These are phyloP conservation scores for Trichocladium antarcticum DNA, from an alignment of 495 filamentous ascomycete genomes.

Conservation along the genomic window DNA sequence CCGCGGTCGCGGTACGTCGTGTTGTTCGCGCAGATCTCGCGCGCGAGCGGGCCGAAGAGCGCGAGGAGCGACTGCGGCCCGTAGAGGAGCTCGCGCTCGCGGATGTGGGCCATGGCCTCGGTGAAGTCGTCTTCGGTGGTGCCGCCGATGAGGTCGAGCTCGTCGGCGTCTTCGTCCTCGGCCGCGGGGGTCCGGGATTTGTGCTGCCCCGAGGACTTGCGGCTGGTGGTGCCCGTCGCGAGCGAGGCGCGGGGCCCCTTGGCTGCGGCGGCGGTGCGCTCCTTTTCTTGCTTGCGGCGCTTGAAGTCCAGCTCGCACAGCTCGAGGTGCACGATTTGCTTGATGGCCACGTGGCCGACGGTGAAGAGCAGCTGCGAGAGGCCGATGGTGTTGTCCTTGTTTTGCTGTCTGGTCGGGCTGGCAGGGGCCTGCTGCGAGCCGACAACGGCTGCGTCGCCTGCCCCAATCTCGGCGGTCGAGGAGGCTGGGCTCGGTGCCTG, in stretches of 20 bases:
- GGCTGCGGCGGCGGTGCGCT: conserved; percentile 51
- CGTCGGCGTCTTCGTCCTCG: conserved; percentile 58
- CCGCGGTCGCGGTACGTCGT: conserved; percentile 76
- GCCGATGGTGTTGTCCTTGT: conserved; percentile 54
- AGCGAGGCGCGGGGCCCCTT: conserved; percentile 24
- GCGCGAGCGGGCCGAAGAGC: conserved; percentile 80
- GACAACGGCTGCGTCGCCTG: conserved; percentile 18
- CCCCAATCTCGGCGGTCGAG: conserved; percentile 17
- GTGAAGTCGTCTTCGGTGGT: conserved; percentile 98
- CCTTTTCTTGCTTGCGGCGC: conserved; percentile 84
- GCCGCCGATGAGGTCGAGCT: conserved; percentile 91
- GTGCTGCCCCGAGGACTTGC: conserved; percentile 22
- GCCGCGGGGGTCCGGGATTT: too few relatives aligned
- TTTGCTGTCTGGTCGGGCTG: conserved; percentile 33
- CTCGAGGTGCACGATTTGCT: conserved; percentile 99
- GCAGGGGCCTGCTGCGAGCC: conserved; percentile 21
- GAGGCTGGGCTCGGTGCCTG: conserved; percentile 21
- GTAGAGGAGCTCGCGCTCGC: conserved; percentile 88
- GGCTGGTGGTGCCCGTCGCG: conserved; percentile 23
- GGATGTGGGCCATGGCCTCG: conserved; percentile 87
- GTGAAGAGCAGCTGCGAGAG: conserved; percentile 90
- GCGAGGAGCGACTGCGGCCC: conserved; percentile 73
- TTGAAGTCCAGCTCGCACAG: conserved; percentile 96
- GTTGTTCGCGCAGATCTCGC: conserved; percentile 90
- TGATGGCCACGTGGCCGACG: conserved; percentile 93